A percentile compares a stretch with the other conserved stretches of the same genome.
phyloP scores from a whole-genome alignment of 1,284 basidiomycete species.

The Cryptococcus sp. region DNA sequence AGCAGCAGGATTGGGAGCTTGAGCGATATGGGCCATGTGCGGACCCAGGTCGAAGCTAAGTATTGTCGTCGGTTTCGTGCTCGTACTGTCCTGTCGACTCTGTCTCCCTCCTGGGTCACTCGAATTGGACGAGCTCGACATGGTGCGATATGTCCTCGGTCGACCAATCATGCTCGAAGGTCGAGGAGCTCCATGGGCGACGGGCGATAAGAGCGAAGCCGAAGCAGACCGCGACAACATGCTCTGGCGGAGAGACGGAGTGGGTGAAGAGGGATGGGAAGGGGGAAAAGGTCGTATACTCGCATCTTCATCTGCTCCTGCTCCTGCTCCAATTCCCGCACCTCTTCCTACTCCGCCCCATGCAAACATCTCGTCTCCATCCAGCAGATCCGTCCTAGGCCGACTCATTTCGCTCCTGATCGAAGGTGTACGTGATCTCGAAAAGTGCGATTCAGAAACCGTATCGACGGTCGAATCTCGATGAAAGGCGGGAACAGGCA shows the following conservation, averaged over 20 bases:
- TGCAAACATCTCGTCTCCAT: too few relatives aligned
- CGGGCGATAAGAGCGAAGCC: slow-evolving; percentile 50
- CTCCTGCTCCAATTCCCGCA: slow-evolving; percentile 34
- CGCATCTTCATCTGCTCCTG: slow-evolving; percentile 74
- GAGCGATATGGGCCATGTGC: slow-evolving; percentile 83
- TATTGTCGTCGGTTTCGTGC: slow-evolving; percentile 91
- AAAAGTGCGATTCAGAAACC: slow-evolving; percentile 19
- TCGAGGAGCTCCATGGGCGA: background rate
- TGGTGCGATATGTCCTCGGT: slow-evolving; percentile 2
- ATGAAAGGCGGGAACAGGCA: slow-evolving; percentile 28
- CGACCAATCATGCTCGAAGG: background rate
- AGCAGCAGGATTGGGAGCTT: slow-evolving; percentile 55
- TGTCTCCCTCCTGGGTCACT: slow-evolving; percentile 41
- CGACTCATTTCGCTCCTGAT: slow-evolving; percentile 14
- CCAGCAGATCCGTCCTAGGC: too few relatives aligned
- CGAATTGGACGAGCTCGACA: slow-evolving; percentile 9
- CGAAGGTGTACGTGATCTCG: slow-evolving; percentile 28
- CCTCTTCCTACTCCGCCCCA: too few relatives aligned
- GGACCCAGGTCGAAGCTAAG: slow-evolving; percentile 76
- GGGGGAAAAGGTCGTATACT: slow-evolving; percentile 80
- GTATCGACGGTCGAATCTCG: slow-evolving; percentile 26
- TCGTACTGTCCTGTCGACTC: slow-evolving; percentile 51
- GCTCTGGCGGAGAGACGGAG: slow-evolving; percentile 52
- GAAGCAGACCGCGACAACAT: slow-evolving; percentile 27
- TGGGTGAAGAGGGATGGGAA: slow-evolving; percentile 73